Evolutionary conservation across 2,329 filamentous ascomycete genomes (phyloP).

Genomic region (Hypoxylon sp.): DNA sequence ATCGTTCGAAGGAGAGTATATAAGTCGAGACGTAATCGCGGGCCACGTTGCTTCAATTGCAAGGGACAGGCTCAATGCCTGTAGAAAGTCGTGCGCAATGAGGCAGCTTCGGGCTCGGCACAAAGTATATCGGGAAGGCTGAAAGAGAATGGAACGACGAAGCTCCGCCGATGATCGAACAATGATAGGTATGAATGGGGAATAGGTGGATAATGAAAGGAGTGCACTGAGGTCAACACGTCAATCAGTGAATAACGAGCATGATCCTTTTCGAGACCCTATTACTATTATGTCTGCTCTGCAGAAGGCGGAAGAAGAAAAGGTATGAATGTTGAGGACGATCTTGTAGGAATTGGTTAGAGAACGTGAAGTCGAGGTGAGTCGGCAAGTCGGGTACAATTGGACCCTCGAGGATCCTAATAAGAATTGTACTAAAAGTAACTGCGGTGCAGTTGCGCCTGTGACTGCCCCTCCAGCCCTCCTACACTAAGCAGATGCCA

Average conservation of each 20-base stretch:
- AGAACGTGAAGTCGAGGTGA: constrained; percentile 33
- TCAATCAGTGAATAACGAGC: constrained; percentile 18
- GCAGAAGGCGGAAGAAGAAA: constrained; percentile 31
- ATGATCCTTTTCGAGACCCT: constrained; percentile 22
- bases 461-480: constrained; percentile 24
- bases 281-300: constrained; percentile 39
- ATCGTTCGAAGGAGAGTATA: constrained; percentile 38
- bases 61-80: constrained; percentile 20
- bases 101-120: constrained; percentile 11
- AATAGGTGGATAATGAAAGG: constrained; percentile 33
- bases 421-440: constrained; percentile 26
- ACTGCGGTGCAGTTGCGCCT: constrained; percentile 1
- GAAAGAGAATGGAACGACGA: constrained; percentile 23
- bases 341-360: constrained; percentile 21
- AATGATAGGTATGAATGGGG: constrained; percentile 17
- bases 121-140: constrained; percentile 9
- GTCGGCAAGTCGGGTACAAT: constrained; percentile 25
- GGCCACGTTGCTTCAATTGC: constrained; percentile 11
- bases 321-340: constrained; percentile 20
- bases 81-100: constrained; percentile 39
- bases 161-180: constrained; percentile 20
- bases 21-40: constrained; percentile 23
- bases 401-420: constrained; percentile 36
- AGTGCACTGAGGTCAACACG: constrained; percentile 24
- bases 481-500: constrained; percentile 16